These are phyloP conservation scores for Torrubiellomyces zombiae DNA, from an alignment of 2,329 filamentous ascomycete genomes.

Conservation along the genomic window DNA sequence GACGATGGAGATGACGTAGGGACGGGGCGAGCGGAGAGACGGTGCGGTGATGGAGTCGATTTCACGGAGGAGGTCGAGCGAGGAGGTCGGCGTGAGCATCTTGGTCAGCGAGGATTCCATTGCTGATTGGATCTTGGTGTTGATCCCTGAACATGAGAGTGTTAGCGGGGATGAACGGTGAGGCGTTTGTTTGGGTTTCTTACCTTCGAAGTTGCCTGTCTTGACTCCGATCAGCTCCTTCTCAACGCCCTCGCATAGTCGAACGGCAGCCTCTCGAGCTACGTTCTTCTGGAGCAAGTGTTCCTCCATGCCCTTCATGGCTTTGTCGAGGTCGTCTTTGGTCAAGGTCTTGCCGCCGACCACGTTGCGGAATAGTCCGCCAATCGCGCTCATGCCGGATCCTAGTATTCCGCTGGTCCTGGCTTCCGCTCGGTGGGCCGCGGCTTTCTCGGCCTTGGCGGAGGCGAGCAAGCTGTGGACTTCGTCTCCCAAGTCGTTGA, in stretches of 20 bases:
- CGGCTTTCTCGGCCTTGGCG: constrained; percentile 49
- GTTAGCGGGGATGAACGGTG: no score
- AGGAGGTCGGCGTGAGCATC: constrained; percentile 90
- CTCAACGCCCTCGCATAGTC: constrained; percentile 82
- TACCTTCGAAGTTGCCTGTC: constrained; percentile 75
- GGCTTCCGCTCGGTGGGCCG: constrained; percentile 27
- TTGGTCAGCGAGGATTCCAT: constrained; percentile 88
- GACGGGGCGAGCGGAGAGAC: constrained; percentile 48
- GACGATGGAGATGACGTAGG: constrained; percentile 95
- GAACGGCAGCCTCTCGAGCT: constrained; percentile 79
- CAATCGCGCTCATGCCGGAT: constrained; percentile 65
- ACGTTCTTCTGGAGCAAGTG: constrained; percentile 93
- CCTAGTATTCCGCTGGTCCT: constrained; percentile 56
- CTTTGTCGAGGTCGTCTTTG: constrained; percentile 75
- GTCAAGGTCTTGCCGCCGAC: constrained; percentile 88
- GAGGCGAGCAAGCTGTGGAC: constrained; percentile 76
- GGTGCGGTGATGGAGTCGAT: constrained; percentile 66
- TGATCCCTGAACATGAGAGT: constrained; percentile 38
- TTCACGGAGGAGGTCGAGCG: constrained; percentile 83
- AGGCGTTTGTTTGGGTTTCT: no score
- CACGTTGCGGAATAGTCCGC: constrained; percentile 83
- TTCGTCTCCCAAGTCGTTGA: constrained; percentile 87
- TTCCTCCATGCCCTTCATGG: constrained; percentile 90
- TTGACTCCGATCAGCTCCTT: constrained; percentile 79
- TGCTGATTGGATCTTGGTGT: constrained; percentile 64